These are phyloP conservation scores for Erysimum cheiri DNA, from an alignment of 441 rosid species.

Conservation along the genomic window DNA sequence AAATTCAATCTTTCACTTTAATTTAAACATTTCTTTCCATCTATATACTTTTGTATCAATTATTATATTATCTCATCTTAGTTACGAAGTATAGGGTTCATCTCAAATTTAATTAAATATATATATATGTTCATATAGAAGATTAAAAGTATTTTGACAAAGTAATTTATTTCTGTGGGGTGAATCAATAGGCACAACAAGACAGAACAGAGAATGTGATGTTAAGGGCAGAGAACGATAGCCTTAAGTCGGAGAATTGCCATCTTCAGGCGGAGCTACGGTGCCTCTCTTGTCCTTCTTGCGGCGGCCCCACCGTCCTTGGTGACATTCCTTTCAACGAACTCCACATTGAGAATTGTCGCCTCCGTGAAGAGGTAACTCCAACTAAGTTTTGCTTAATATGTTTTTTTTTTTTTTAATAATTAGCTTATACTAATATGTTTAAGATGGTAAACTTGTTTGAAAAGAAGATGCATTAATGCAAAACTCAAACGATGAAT, in stretches of 20 bases:
- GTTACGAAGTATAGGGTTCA: not conserved
- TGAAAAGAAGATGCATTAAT: too few species aligned
- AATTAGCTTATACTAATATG: too few species aligned
- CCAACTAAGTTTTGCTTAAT: not conserved
- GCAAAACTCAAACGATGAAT: too few species aligned
- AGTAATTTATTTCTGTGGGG: not conserved
- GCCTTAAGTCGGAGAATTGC: constrained; percentile 71
- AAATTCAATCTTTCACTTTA: not conserved
- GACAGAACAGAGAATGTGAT: constrained; percentile 78
- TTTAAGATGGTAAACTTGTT: too few species aligned
- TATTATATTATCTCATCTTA: not conserved
- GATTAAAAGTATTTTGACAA: not conserved
- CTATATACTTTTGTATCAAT: not conserved
- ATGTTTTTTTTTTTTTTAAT: too few species aligned
- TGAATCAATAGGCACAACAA: constrained; percentile 73
- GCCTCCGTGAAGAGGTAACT: constrained; percentile 85
- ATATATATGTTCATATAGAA: not conserved
- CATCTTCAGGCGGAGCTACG: constrained; percentile 75
- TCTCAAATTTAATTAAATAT: not conserved
- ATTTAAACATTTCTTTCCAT: not conserved
- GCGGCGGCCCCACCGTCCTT: constrained; percentile 76
- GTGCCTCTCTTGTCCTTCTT: constrained; percentile 70
- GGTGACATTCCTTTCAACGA: constrained; percentile 78
- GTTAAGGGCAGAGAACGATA: constrained; percentile 82
- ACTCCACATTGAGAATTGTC: constrained; percentile 79